A percentile compares a stretch with the other conserved stretches of the same genome.
Conservation (phyloP, 2,329 filamentous ascomycete genomes). For the Cercospora nicotianae region DNA sequence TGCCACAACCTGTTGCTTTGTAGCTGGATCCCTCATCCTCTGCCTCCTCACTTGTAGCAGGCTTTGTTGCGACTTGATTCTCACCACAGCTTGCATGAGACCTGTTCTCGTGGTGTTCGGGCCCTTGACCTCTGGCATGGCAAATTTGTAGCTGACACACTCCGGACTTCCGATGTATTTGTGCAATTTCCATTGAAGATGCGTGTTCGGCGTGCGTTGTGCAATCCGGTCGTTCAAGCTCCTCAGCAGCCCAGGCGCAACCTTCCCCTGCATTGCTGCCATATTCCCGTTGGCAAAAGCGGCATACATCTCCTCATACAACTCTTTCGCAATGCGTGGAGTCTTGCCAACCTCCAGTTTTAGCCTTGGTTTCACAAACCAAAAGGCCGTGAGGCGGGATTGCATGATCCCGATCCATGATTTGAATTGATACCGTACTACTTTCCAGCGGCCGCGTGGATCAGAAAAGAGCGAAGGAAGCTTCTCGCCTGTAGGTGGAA, state of each 20-base stretch:
- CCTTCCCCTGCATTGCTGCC: slow-evolving; percentile 22
- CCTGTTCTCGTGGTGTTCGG: slow-evolving; percentile 30
- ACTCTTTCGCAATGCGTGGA: slow-evolving; percentile 40
- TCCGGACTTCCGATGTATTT: slow-evolving; percentile 31
- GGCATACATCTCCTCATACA: slow-evolving; percentile 51
- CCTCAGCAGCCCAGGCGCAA: slow-evolving; percentile 28
- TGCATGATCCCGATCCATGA: background rate
- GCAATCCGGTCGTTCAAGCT: slow-evolving; percentile 38
- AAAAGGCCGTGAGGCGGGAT: slow-evolving; percentile 18
- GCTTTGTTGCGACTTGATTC: slow-evolving; percentile 33
- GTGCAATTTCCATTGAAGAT: slow-evolving; percentile 35
- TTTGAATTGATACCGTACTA: slow-evolving; percentile 14
- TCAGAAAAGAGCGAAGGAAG: slow-evolving; percentile 27
- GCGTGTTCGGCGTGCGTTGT: slow-evolving; percentile 40
- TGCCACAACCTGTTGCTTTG: slow-evolving; percentile 17
- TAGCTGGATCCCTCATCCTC: slow-evolving; percentile 21
- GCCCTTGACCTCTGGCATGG: slow-evolving; percentile 26
- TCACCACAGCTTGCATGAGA: slow-evolving; percentile 36
- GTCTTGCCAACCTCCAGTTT: slow-evolving; percentile 38
- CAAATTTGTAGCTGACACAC: slow-evolving; percentile 31
- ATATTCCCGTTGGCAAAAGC: slow-evolving; percentile 48
- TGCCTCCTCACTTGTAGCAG: slow-evolving; percentile 30
- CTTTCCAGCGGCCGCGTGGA: slow-evolving; percentile 4
- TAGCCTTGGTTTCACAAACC: slow-evolving; percentile 19
- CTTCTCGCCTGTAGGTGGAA: slow-evolving; percentile 33